phyloP scores from a whole-genome alignment of 768 basidiomycete genomes.

The Tulasnella calospora region DNA sequence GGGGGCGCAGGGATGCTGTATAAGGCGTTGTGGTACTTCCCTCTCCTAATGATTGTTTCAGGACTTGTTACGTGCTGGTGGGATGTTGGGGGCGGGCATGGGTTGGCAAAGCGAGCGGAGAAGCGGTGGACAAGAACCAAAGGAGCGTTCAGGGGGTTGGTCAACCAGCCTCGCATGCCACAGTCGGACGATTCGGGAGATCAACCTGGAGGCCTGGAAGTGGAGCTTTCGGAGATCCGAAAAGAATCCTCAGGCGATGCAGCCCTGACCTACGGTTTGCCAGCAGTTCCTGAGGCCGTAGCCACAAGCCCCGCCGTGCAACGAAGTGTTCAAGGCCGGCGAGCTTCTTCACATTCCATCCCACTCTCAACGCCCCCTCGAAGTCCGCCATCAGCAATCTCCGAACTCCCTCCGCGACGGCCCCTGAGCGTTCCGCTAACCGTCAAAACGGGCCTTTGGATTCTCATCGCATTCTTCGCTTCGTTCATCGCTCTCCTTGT shows the following conservation, averaged over 20 bases:
- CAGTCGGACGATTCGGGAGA: not conserved
- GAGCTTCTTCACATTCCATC: not conserved
- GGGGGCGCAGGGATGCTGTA: conserved; percentile 50
- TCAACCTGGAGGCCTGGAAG: conserved; percentile 26
- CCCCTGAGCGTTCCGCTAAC: no score
- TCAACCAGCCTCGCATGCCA: not conserved
- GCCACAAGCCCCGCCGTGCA: not conserved
- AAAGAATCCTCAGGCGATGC: not conserved
- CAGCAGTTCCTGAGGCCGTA: not conserved
- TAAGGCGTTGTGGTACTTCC: conserved; percentile 51
- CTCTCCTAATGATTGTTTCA: conserved; percentile 44
- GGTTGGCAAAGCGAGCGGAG: not conserved
- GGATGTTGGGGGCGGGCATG: no score
- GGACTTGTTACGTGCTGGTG: conserved; percentile 40
- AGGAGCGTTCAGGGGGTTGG: conserved; percentile 8
- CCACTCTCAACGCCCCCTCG: no score
- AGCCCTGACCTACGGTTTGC: not conserved
- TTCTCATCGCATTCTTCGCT: no score
- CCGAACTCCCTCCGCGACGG: no score
- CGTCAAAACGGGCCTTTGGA: no score
- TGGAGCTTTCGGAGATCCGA: not conserved
- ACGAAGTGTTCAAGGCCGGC: not conserved
- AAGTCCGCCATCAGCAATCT: no score
- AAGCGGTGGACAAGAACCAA: not conserved
- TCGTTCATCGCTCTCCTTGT: conserved; percentile 2